Evolutionary conservation across 306 rosid species (phyloP).

Genomic region (Dryas octopetala): DNA sequence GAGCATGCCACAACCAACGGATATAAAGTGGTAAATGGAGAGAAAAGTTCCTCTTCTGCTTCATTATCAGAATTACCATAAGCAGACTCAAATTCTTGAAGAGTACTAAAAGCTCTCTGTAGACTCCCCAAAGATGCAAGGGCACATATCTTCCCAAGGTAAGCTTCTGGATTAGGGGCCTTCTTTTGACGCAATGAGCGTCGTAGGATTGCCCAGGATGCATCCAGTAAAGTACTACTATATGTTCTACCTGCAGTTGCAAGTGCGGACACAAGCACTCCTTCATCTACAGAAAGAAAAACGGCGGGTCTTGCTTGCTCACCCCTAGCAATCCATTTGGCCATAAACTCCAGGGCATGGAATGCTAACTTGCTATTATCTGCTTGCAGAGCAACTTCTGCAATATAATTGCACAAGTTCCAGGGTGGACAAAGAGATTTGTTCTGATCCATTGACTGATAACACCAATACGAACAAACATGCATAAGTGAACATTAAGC

Average conservation of each 20-base stretch:
- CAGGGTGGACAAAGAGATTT: conserved; percentile 93
- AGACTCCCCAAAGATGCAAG: conserved; percentile 77
- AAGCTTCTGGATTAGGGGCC: conserved; percentile 90
- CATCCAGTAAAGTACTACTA: conserved; percentile 60
- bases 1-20: conserved; percentile 85
- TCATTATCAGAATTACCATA: conserved; percentile 57
- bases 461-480: conserved; percentile 29
- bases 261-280: conserved; percentile 68
- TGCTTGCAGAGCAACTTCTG: conserved; percentile 59
- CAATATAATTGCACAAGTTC: conserved; percentile 63
- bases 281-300: conserved; percentile 73
- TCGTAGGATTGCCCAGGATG: conserved; percentile 77
- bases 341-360: conserved; percentile 78
- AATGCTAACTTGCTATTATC: conserved; percentile 80
- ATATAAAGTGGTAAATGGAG: conserved; percentile 84
- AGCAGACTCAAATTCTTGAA: conserved; percentile 67
- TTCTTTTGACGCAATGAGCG: conserved; percentile 76
- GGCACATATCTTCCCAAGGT: conserved; percentile 70
- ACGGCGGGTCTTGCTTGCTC: conserved; percentile 69
- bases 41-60: conserved; percentile 67
- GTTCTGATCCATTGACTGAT: conserved; percentile 81
- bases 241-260: conserved; percentile 81
- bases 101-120: conserved; percentile 71
- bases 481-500: conserved; percentile 25
- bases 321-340: conserved; percentile 78